Evolutionary conservation across 176 grass and related monocot genomes (phyloP), one percentile per base, ranked within the genome.

Genomic region (Neostapfia colusana): DNA sequence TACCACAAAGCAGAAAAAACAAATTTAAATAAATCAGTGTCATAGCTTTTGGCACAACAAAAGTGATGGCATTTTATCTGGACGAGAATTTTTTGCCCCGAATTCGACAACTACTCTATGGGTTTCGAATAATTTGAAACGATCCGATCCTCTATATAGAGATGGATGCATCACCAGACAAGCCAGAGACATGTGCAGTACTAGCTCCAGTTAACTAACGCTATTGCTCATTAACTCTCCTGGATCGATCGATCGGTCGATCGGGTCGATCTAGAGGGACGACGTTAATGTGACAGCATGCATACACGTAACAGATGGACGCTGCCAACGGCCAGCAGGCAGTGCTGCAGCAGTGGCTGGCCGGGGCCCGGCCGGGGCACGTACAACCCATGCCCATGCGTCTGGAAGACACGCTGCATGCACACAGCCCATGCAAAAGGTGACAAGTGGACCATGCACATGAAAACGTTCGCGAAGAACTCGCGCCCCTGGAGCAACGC

Each of bases 181-280:
- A n/a, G n/a, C n/a, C n/a, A 31, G 31, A 3, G 7, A 56, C 53
- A 59, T 26, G 3, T 26, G 11, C 53, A 27, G 23, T 25, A 12
- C 1, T n/a, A n/a, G n/a, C n/a, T 54, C 55, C 57, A 65, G 62
- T 65, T 65, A 38, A 65, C 34, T 39, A 41, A 41, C 63, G 63
- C 37, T 41, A 23, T 31, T 0, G 17, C 1, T 40, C 63, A 39
- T 40, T 21, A 65, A 65, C 38, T 41, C 10, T 41, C 0, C 10
- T 25, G 24, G 21, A 69, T 45, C 2, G 66, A 31, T 31, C 25
- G 16, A 20, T 51, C 16, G 24, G 35, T 18, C 0, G n/a, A 31
- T 3, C 11, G 0, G n/a, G n/a, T n/a, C n/a, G n/a, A n/a, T n/a
- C n/a, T n/a, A n/a, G 8, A 4, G 43, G 17, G 8, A 45, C 18